These are phyloP conservation scores for Blakeslea trispora DNA, from an alignment of 371 early-diverging fungal species.

Conservation along the genomic window DNA sequence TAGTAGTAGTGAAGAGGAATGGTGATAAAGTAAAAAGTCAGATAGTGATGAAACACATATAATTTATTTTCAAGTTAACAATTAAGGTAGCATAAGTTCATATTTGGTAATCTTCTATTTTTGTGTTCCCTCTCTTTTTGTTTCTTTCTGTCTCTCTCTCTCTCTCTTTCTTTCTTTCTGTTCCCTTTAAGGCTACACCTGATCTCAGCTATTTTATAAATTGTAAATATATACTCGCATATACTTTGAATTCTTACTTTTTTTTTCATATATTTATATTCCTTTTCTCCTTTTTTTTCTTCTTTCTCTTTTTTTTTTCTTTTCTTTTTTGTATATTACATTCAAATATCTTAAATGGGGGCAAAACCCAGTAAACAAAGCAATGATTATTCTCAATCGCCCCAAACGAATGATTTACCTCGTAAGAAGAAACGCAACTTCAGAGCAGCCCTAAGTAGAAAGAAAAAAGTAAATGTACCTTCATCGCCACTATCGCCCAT, in stretches of 20 bases:
- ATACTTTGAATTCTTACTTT: neutral
- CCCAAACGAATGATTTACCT: neutral
- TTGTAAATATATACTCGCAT: conserved; percentile 2
- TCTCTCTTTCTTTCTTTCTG: neutral
- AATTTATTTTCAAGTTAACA: conserved; percentile 18
- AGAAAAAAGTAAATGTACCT: conserved; percentile 8
- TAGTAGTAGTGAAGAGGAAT: neutral
- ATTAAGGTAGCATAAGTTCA: conserved; percentile 11
- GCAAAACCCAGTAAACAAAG: conserved; percentile 27
- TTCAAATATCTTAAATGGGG: conserved; percentile 19
- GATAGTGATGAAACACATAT: conserved; percentile 5
- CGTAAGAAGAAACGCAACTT: conserved; percentile 8
- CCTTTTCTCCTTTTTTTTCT: no score
- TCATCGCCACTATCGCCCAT: neutral
- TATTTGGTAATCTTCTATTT: conserved; percentile 7
- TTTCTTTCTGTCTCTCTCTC: neutral
- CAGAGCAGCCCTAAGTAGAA: conserved; percentile 6
- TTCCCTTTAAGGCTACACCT: conserved; percentile 18
- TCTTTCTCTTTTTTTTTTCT: conserved; percentile 1
- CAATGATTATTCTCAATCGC: neutral
- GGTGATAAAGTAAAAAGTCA: neutral
- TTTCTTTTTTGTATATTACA: conserved; percentile 2
- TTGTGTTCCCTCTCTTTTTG: neutral
- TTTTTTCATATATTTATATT: no score
- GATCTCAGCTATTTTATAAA: conserved; percentile 12